A percentile compares a stretch with the other conserved stretches of the same genome.
These are phyloP conservation scores for Ampelomyces quisqualis DNA, from an alignment of 2,329 filamentous ascomycete genomes.

Conservation along the genomic window DNA sequence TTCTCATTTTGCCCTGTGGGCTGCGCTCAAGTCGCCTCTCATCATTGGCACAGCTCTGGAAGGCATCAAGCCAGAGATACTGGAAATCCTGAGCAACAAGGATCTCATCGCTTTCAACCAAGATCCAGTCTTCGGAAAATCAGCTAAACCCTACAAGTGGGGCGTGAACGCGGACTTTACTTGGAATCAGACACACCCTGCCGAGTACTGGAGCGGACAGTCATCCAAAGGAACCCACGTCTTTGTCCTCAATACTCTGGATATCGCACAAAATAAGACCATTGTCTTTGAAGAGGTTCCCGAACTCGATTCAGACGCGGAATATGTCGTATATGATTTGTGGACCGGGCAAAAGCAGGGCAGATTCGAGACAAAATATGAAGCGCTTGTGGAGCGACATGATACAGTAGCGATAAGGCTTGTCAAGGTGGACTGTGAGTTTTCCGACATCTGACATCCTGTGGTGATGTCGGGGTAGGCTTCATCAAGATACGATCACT, in stretches of 20 bases:
- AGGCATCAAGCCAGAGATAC: slow-evolving; percentile 41
- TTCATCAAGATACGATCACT: no score
- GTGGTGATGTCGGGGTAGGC: not conserved
- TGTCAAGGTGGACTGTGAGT: slow-evolving; percentile 2
- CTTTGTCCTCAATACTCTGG: slow-evolving; percentile 30
- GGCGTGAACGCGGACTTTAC: slow-evolving; percentile 54
- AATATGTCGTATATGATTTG: slow-evolving; percentile 19
- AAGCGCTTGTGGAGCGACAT: slow-evolving; percentile 14
- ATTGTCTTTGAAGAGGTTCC: slow-evolving; percentile 25
- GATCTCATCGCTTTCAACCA: slow-evolving; percentile 51
- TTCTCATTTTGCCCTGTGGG: slow-evolving; percentile 46
- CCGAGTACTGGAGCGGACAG: slow-evolving; percentile 32
- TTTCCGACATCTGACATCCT: not conserved
- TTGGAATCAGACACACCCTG: slow-evolving; percentile 45
- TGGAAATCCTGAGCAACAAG: slow-evolving; percentile 45
- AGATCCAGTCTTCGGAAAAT: slow-evolving; percentile 45
- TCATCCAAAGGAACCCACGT: slow-evolving; percentile 27
- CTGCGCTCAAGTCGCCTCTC: slow-evolving; percentile 46
- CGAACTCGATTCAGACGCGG: slow-evolving; percentile 10
- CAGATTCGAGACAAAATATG: slow-evolving; percentile 8
- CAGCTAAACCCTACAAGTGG: slow-evolving; percentile 47
- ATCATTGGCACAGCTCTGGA: slow-evolving; percentile 47
- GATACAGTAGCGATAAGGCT: slow-evolving; percentile 15
- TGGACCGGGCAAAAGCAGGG: slow-evolving; percentile 24
- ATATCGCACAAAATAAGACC: slow-evolving; percentile 13